Evolutionary conservation across 116 monocot species (phyloP), one percentile per base, ranked within the genome.

Genomic region (Dioscorea cayenensis): DNA sequence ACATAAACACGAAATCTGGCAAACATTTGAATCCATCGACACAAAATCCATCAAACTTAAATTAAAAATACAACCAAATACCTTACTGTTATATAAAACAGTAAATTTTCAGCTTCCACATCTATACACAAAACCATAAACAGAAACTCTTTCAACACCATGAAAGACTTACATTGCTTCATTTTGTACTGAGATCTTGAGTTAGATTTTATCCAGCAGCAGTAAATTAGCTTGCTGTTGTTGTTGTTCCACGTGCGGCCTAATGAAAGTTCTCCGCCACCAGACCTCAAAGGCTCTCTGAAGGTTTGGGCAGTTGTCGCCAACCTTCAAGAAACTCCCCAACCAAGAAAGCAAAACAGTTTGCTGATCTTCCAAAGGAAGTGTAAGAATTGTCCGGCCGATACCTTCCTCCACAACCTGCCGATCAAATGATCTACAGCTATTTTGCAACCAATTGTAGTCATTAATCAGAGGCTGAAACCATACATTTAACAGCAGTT

Each of bases 211-310:
- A 25, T 70, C 32, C 27, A 28, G 28, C 23, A 61, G 87, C 35
- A 62, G 38, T 19, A 20, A 5, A 28, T 72, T 83, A 5, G 76
- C 81, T 65, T 32, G 32, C 4, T 32, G 32, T 32, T 32, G 32
- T 32, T 89, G 85, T 69, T 83, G 84, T 28, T 95, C 95, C 23
- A 81, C 67, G 76, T 82, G 79, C 38, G 99, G 99, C 78, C 99
- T 88, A 17, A 99, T 83, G 68, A 99, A 99, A 72, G 99, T 99
- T 52, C 99, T 86, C 71, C 94, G 88, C 99, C 99, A 99, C 99
- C 99, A 99, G 9, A 99, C 87, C 74, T 99, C 94, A 71, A 99
- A 97, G 19, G 99, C 99, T 69, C 89, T 89, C 69, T 99, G 94
- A 32, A 99, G 89, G 79, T 99, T 94, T 9, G 99, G 99, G 71